These are phyloP conservation scores for Carpinus viminea DNA, from an alignment of 306 rosid species.

Conservation along the genomic window DNA sequence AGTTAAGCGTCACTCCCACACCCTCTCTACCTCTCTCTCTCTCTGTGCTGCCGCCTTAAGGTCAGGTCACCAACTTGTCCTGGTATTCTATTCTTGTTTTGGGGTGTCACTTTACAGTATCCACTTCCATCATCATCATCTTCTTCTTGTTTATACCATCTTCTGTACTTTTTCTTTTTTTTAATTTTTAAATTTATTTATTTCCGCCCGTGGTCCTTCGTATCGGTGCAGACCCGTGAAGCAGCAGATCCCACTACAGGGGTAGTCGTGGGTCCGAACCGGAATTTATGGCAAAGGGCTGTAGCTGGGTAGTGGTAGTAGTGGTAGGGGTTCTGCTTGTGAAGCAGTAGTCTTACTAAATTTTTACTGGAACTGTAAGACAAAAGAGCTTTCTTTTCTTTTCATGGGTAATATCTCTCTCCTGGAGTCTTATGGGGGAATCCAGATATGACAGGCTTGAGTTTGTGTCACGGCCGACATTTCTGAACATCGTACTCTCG, in stretches of 20 bases:
- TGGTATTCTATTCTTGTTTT: not conserved
- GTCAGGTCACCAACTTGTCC: not conserved
- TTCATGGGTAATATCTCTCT: not conserved
- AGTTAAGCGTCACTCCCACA: not conserved
- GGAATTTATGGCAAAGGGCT: not conserved
- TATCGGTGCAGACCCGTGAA: slow-evolving; percentile 3
- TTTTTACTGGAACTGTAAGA: slow-evolving; percentile 1
- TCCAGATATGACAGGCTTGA: slow-evolving; percentile 5
- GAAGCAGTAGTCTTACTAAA: not conserved
- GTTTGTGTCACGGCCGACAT: slow-evolving; percentile 3
- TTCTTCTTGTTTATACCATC: not conserved
- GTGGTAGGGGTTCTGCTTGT: not conserved
- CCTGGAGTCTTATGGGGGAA: not conserved
- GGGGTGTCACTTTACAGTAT: not conserved
- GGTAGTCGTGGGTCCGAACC: not conserved
- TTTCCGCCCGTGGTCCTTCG: not conserved
- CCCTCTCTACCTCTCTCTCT: not conserved
- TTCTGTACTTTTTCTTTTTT: not conserved
- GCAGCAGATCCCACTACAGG: not conserved
- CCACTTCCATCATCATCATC: not conserved
- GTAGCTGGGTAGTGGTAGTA: not conserved
- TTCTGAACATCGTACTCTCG: slow-evolving; percentile 3
- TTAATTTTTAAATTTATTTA: too few relatives aligned
- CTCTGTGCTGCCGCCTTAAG: not conserved
- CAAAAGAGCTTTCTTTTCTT: not conserved